Conservation (phyloP, 2,329 filamentous ascomycete species). For the Epichloe amarillans region DNA sequence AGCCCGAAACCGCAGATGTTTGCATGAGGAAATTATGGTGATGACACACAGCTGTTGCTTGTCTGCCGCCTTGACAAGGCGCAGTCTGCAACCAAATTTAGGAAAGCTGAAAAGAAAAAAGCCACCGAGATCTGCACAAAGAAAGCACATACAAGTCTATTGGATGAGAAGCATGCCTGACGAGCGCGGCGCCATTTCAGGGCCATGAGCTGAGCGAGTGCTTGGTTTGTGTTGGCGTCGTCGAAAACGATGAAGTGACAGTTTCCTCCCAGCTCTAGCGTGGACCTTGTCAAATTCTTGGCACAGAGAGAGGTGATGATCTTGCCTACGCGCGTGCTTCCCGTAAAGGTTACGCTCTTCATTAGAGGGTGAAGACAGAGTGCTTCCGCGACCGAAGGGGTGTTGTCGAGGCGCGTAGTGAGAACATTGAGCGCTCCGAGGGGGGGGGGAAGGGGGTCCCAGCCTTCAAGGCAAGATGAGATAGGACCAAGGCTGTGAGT, state of each 20-base stretch:
- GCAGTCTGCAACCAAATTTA: not conserved
- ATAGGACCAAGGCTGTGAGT: conserved; percentile 55
- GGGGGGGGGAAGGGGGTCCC: conserved; percentile 55
- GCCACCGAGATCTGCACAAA: not conserved
- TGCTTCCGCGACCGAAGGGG: conserved; percentile 30
- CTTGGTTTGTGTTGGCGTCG: conserved; percentile 54
- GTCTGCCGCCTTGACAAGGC: not conserved
- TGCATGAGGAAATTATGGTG: conserved; percentile 1
- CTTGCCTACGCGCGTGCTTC: conserved; percentile 55
- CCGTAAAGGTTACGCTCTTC: conserved; percentile 64
- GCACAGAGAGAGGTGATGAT: conserved; percentile 49
- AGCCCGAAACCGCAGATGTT: not conserved
- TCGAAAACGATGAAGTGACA: conserved; percentile 52
- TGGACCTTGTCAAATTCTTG: conserved; percentile 49
- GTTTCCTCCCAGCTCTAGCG: conserved; percentile 61
- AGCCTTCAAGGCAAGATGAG: conserved; percentile 53
- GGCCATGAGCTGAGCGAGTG: conserved; percentile 45
- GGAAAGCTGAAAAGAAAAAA: not conserved
- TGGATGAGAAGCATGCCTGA: conserved; percentile 57
- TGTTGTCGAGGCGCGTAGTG: conserved; percentile 30
- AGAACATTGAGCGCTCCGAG: conserved; percentile 51
- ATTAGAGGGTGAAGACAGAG: conserved; percentile 32
- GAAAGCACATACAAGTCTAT: conserved; percentile 38
- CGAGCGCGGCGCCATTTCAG: conserved; percentile 62
- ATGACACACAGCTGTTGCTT: not conserved